Evolutionary conservation across 352 stramenopile genomes (phyloP).

Genomic region (Phytopythium aichiense): DNA sequence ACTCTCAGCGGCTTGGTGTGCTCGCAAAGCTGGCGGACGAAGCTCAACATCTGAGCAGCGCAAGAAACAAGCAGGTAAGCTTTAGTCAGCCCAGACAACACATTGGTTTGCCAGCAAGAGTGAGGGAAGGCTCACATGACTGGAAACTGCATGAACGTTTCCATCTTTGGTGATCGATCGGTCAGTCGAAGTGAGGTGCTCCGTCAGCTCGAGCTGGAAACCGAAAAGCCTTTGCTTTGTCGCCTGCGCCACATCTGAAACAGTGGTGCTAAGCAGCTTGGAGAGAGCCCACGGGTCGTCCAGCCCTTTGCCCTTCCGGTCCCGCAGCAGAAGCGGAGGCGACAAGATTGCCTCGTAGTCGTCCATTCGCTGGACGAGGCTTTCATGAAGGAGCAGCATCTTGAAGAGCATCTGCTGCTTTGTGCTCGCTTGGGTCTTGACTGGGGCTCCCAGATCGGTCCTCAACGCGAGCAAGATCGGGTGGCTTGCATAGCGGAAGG

Average conservation of each 20-base stretch:
- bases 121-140: conserved; percentile 41
- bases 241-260: conserved; percentile 31
- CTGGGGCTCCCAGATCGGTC: conserved; percentile 25
- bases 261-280: conserved; percentile 35
- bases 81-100: not conserved
- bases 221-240: conserved; percentile 61
- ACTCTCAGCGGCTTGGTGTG: conserved; percentile 55
- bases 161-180: conserved; percentile 59
- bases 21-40: conserved; percentile 68
- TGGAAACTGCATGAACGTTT: conserved; percentile 76
- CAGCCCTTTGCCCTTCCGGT: conserved; percentile 49
- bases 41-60: conserved; percentile 54
- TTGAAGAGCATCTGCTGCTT: conserved; percentile 44
- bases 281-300: conserved; percentile 68
- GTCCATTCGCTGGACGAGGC: conserved; percentile 25
- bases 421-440: not conserved
- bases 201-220: conserved; percentile 60
- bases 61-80: not conserved
- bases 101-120: not conserved
- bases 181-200: conserved; percentile 35
- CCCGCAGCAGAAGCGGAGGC: conserved; percentile 59
- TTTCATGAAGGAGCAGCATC: conserved; percentile 54
- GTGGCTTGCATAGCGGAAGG: conserved; percentile 47
- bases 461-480: conserved; percentile 60
- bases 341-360: conserved; percentile 36